These are phyloP conservation scores for Neopestalotiopsis sp. DNA, from an alignment of 2,329 filamentous ascomycete genomes.

Conservation along the genomic window DNA sequence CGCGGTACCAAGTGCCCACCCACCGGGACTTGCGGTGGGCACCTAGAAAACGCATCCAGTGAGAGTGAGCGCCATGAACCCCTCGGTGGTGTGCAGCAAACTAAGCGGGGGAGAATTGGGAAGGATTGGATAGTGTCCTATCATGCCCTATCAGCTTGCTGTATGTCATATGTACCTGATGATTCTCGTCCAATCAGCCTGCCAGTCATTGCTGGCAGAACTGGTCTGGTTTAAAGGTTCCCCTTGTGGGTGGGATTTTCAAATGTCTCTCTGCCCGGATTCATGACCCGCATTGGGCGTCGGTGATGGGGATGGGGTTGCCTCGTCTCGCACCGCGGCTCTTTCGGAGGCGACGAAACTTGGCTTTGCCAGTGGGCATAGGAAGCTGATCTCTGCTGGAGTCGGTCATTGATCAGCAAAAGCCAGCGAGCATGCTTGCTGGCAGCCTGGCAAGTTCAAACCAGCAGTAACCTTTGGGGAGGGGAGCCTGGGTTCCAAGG, in stretches of 20 bases:
- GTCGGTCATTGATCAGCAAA: neutral
- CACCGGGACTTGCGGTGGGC: neutral
- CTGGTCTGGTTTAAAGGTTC: neutral
- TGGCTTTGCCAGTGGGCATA: conserved; percentile 2
- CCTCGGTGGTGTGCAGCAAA: neutral
- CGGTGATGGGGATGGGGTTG: neutral
- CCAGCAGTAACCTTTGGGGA: neutral
- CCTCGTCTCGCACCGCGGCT: conserved; percentile 5
- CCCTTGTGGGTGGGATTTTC: neutral
- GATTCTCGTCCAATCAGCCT: neutral
- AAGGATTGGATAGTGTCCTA: neutral
- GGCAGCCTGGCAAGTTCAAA: neutral
- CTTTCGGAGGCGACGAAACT: conserved; percentile 2
- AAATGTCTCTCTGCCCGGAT: neutral
- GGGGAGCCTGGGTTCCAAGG: neutral
- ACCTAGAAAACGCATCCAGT: neutral
- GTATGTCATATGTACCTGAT: neutral
- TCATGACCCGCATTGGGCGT: conserved; percentile 7
- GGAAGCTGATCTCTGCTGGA: conserved; percentile 3
- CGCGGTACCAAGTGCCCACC: neutral
- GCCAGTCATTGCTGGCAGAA: neutral
- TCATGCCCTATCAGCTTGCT: too few species aligned
- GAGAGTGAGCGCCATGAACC: neutral
- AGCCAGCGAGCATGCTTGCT: neutral
- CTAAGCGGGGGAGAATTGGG: neutral